These are phyloP conservation scores for Dendrostoma leiphaemia DNA, from an alignment of 2,329 filamentous ascomycete species.

Conservation along the genomic window DNA sequence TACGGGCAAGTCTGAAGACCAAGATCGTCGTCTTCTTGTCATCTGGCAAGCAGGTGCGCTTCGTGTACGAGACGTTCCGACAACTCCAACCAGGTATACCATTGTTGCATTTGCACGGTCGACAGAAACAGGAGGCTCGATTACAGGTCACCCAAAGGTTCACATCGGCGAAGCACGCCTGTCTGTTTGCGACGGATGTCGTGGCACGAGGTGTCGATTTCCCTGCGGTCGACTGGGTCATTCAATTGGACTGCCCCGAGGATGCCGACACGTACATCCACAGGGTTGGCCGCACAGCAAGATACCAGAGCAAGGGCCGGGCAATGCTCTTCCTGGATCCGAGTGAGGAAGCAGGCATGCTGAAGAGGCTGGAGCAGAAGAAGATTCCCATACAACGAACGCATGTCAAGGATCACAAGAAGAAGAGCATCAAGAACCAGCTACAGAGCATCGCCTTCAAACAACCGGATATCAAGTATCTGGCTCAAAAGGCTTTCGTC, in stretches of 20 bases:
- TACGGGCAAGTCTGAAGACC: conserved; percentile 83
- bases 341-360: conserved; percentile 88
- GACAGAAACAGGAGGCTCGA: conserved; percentile 87
- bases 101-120: conserved; percentile 86
- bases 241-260: conserved; percentile 97
- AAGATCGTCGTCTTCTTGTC: conserved; percentile 97
- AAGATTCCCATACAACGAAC: conserved; percentile 87
- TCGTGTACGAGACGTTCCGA: conserved; percentile 89
- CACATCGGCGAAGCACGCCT: conserved; percentile 75
- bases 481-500: conserved; percentile 94
- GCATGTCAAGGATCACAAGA: conserved; percentile 85
- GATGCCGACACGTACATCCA: conserved; percentile 98
- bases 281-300: conserved; percentile 89
- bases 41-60: conserved; percentile 93
- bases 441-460: conserved; percentile 96
- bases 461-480: conserved; percentile 87
- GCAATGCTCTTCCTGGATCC: conserved; percentile 91
- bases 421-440: conserved; percentile 78
- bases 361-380: conserved; percentile 79
- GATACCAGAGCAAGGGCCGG: conserved; percentile 82
- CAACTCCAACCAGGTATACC: conserved; percentile 93
- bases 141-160: conserved; percentile 87
- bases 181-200: conserved; percentile 93
- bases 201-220: conserved; percentile 94
- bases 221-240: conserved; percentile 95